Evolutionary conservation across 441 rosid species (phyloP).

Genomic region (Melastoma candidum): DNA sequence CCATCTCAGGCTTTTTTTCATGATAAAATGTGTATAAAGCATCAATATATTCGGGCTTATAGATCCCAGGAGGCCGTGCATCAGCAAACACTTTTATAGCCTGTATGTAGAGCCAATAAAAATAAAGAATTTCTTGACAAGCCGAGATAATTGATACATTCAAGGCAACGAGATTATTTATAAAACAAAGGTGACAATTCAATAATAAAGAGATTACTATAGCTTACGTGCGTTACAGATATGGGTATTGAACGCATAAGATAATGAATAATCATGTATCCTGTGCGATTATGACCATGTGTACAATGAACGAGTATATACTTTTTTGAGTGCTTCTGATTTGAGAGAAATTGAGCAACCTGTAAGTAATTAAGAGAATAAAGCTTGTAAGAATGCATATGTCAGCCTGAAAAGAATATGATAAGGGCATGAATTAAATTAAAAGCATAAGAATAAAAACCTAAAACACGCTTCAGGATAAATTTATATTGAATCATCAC

Average conservation of each 20-base stretch:
- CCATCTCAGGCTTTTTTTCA: constrained; percentile 72
- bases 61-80: constrained; percentile 98
- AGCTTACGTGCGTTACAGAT: constrained; percentile 76
- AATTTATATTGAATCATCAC: too few species aligned
- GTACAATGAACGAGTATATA: constrained; percentile 95
- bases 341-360: constrained; percentile 68
- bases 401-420: background rate
- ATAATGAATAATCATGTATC: constrained; percentile 93
- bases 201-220: background rate
- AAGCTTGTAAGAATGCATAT: background rate
- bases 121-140: constrained; percentile 9
- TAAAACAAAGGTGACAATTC: constrained; percentile 2
- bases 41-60: constrained; percentile 86
- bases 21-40: constrained; percentile 82
- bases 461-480: too few species aligned
- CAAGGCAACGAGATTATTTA: constrained; percentile 6
- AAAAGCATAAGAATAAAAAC: too few species aligned
- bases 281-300: constrained; percentile 98
- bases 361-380: constrained; percentile 18
- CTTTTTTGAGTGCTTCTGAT: constrained; percentile 72
- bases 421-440: background rate
- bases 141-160: background rate
- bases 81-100: constrained; percentile 76
- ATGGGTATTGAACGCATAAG: constrained; percentile 75
- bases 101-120: constrained; percentile 31